Evolutionary conservation across 495 filamentous ascomycete species (phyloP), one percentile per base, ranked within the genome.

Genomic region (Lophium mytilinum): DNA sequence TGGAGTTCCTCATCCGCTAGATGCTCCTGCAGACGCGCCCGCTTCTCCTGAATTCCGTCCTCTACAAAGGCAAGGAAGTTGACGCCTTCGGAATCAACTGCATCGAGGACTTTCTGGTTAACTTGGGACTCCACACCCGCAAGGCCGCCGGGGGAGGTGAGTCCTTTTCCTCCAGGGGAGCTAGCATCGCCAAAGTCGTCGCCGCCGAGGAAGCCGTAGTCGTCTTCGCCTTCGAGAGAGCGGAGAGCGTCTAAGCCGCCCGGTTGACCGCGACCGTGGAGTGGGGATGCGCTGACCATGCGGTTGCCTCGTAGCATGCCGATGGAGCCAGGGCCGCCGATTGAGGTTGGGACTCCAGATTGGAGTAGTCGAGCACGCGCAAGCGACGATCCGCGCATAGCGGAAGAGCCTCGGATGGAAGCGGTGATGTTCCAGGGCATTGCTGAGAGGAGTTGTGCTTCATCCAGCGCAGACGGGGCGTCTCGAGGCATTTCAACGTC

Each of bases 351-450:
- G 45, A 57, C 35, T n/a, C 56, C 56, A 10, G 40, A 33, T 7
- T 47, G 64, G 41, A 56, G 66, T 21, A 65, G 58, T 12, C 46
- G 63, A 37, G 55, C 24, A 6, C 24, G 24, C 24, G 24, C 24
- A 30, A 30, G 24, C 50, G 37, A 24, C 1, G 75, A 75, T 5
- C 69, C 71, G 17, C 72, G 74, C n/a, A 72, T 70, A 5, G 52
- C 61, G 21, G 66, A 68, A 19, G 83, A 85, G 50, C 78, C 79
- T 43, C 79, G 75, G 3, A 79, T 59, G 3, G 83, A 86, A 24
- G 80, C 78, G 18, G 74, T 80, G 61, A 82, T 76, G 61, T 88
- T 88, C 85, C 85, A 89, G 41, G 85, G 85, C 77, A 88, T 81
- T 36, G 78, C 76, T 1, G 77, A 80, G 10, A 81, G 81, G 40